A percentile compares a stretch with the other conserved stretches of the same genome.
phyloP scores from a whole-genome alignment of 176 grass and related monocot species.

The Oryza meyeriana region DNA sequence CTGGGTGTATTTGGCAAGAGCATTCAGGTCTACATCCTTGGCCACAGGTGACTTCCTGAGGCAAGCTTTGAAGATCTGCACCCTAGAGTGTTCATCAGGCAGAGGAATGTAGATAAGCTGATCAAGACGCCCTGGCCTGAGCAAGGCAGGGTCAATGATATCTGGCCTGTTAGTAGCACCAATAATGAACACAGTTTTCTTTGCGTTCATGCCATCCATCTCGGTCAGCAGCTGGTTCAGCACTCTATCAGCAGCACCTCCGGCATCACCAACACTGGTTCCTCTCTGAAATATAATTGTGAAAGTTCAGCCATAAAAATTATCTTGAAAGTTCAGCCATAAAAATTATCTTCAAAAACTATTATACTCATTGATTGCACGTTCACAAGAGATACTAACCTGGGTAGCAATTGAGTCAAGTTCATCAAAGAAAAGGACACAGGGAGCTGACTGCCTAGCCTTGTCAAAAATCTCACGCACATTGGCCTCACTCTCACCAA shows the following conservation, averaged over 20 bases:
- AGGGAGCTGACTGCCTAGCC: slow-evolving; percentile 73
- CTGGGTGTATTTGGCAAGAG: slow-evolving; percentile 84
- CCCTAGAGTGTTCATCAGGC: slow-evolving; percentile 67
- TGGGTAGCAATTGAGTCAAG: slow-evolving; percentile 93
- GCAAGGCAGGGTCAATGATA: slow-evolving; percentile 85
- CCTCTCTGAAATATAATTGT: slow-evolving; percentile 59
- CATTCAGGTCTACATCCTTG: slow-evolving; percentile 68
- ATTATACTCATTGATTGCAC: not conserved
- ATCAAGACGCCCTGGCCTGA: slow-evolving; percentile 83
- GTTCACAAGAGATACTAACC: slow-evolving; percentile 28
- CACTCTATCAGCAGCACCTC: slow-evolving; percentile 82
- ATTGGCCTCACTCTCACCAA: slow-evolving; percentile 95
- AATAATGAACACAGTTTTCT: slow-evolving; percentile 87
- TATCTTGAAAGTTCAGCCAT: not conserved
- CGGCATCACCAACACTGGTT: slow-evolving; percentile 69
- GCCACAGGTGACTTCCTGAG: slow-evolving; percentile 86
- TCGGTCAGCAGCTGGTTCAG: slow-evolving; percentile 85
- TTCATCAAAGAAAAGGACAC: slow-evolving; percentile 89
- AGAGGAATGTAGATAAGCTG: slow-evolving; percentile 91
- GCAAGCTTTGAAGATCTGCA: slow-evolving; percentile 76
- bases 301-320: not conserved
- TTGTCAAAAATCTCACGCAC: slow-evolving; percentile 90
- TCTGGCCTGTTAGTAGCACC: slow-evolving; percentile 89
- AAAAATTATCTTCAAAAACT: not conserved
- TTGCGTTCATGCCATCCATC: slow-evolving; percentile 90